These are phyloP conservation scores for Knufia petricola DNA, from an alignment of 2,329 filamentous ascomycete species.

Conservation along the genomic window DNA sequence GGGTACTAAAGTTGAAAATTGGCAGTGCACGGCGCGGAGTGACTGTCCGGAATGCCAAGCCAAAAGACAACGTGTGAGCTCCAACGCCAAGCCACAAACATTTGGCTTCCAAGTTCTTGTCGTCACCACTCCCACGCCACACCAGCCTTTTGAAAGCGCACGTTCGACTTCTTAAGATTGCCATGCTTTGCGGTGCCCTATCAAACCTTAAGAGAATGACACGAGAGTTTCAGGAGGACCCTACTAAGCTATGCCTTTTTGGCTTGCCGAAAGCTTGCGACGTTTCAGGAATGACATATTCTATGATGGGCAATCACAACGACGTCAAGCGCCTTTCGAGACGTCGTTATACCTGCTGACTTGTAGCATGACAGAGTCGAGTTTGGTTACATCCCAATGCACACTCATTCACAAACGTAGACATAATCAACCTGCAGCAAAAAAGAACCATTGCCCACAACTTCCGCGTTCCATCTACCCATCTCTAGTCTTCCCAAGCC, in stretches of 20 bases:
- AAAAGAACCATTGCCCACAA: not conserved
- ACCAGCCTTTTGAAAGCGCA: not conserved
- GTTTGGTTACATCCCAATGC: not conserved
- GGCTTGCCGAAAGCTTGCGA: conserved; percentile 1
- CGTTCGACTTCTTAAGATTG: conserved; percentile 1
- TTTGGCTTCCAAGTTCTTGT: conserved; percentile 6
- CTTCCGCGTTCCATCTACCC: not conserved
- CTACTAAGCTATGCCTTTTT: conserved; percentile 1
- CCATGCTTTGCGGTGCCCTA: not conserved
- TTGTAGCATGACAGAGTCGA: not conserved
- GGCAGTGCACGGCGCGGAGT: not conserved
- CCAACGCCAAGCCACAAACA: conserved; percentile 1
- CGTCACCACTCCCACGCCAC: not conserved
- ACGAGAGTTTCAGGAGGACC: not conserved
- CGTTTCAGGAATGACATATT: not conserved
- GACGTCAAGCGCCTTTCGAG: not conserved
- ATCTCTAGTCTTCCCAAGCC: not conserved
- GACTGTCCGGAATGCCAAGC: conserved; percentile 1
- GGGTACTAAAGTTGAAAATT: not conserved
- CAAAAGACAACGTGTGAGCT: not conserved
- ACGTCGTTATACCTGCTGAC: not conserved
- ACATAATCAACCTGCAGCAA: conserved; percentile 1
- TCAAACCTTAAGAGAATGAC: not conserved
- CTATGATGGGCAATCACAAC: not conserved
- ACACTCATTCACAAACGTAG: not conserved